A percentile compares a stretch with the other conserved stretches of the same genome.
These are phyloP conservation scores for Mycena sanguinolenta DNA, from an alignment of 768 basidiomycete species.

Conservation along the genomic window DNA sequence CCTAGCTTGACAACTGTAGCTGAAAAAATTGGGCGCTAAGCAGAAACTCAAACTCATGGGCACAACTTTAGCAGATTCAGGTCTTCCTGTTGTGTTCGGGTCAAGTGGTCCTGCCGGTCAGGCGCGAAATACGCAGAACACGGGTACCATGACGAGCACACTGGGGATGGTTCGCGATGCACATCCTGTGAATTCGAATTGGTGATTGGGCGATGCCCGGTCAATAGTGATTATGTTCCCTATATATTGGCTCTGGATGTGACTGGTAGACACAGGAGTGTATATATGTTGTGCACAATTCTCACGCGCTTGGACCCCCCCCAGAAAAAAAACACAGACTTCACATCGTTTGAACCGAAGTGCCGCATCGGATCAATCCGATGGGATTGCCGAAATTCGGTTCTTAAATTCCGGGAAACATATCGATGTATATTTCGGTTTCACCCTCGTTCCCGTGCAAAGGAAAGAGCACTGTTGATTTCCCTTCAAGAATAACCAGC, in stretches of 20 bases:
- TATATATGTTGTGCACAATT: background rate
- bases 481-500: too few relatives aligned
- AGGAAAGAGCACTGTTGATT: too few relatives aligned
- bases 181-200: background rate
- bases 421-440: too few relatives aligned
- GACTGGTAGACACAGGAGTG: background rate
- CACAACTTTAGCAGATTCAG: background rate
- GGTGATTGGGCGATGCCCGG: background rate
- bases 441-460: too few relatives aligned
- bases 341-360: too few relatives aligned
- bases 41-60: background rate
- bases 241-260: too few relatives aligned
- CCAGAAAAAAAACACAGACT: too few relatives aligned
- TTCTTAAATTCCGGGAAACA: background rate
- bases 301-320: too few relatives aligned
- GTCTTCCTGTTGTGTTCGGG: background rate
- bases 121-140: background rate
- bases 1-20: conserved; percentile 10
- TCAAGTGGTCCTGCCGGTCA: background rate
- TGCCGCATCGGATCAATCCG: too few relatives aligned
- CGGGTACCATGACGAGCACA: background rate
- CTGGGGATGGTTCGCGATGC: background rate
- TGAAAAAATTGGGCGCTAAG: conserved; percentile 53
- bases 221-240: too few relatives aligned
- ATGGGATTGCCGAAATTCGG: background rate